Percentiles rank a stretch among this genome's conserved stretches.
These are phyloP conservation scores for Sugiyamaella castrensis DNA, from an alignment of 1,139 yeast genomes.

Conservation along the genomic window DNA sequence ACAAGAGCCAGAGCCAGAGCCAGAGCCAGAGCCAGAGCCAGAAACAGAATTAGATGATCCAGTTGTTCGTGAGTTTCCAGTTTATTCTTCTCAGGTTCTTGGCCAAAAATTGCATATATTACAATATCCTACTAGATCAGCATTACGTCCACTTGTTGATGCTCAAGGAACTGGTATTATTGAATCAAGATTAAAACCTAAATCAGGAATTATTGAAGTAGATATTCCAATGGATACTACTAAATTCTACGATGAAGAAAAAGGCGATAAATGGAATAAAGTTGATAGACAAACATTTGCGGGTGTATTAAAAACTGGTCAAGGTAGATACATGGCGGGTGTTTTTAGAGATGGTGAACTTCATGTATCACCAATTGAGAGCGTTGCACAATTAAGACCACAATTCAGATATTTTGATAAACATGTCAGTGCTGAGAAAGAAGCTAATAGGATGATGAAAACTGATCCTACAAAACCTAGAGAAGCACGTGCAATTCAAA, in stretches of 20 bases:
- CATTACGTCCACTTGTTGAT: slow-evolving; percentile 45
- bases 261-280: slow-evolving; percentile 61
- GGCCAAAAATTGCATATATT: slow-evolving; percentile 43
- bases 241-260: slow-evolving; percentile 61
- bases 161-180: slow-evolving; percentile 44
- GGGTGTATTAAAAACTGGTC: slow-evolving; percentile 45
- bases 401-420: slow-evolving; percentile 67
- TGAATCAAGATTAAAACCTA: slow-evolving; percentile 58
- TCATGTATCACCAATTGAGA: slow-evolving; percentile 62
- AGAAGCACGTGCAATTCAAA: slow-evolving; percentile 62
- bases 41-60: slow-evolving; percentile 57
- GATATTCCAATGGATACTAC: slow-evolving; percentile 66
- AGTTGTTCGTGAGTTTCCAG: slow-evolving; percentile 70
- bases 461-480: slow-evolving; percentile 45
- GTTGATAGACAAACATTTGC: slow-evolving; percentile 59
- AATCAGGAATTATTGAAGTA: slow-evolving; percentile 59
- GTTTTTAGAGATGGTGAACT: slow-evolving; percentile 49
- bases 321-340: slow-evolving; percentile 60
- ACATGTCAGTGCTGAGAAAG: slow-evolving; percentile 33
- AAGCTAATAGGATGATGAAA: slow-evolving; percentile 36
- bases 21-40: neutral
- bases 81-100: slow-evolving; percentile 44
- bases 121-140: slow-evolving; percentile 75
- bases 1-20: slow-evolving; percentile 3
- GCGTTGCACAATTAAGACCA: slow-evolving; percentile 78